These are phyloP conservation scores for Beta corolliflora DNA, from an alignment of 179 eudicot species.

Conservation along the genomic window DNA sequence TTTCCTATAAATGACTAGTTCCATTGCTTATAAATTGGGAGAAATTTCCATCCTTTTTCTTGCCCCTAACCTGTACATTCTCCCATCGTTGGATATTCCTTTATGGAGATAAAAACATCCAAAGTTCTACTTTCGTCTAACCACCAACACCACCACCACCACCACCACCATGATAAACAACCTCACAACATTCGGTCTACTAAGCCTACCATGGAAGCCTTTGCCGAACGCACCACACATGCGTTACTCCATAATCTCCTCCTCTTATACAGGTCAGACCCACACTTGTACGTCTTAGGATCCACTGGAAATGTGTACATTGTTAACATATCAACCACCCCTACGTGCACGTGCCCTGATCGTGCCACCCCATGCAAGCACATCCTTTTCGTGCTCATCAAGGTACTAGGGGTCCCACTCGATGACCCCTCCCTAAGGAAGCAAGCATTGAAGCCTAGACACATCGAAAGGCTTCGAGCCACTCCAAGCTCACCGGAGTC, in stretches of 20 bases:
- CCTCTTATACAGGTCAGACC: slow-evolving; percentile 76
- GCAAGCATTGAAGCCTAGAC: slow-evolving; percentile 55
- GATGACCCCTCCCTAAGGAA: slow-evolving; percentile 57
- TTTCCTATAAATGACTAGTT: neutral
- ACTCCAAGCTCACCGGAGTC: slow-evolving; percentile 44
- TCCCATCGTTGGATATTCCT: neutral
- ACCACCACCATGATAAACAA: slow-evolving; percentile 15
- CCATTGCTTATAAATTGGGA: neutral
- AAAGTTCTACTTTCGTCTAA: neutral
- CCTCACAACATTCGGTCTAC: neutral
- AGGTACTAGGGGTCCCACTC: slow-evolving; percentile 59
- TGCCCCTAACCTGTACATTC: neutral
- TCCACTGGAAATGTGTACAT: slow-evolving; percentile 86
- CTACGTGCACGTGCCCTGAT: slow-evolving; percentile 86
- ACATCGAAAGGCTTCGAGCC: slow-evolving; percentile 51
- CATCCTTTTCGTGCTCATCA: slow-evolving; percentile 70
- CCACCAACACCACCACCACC: neutral
- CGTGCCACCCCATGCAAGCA: slow-evolving; percentile 82
- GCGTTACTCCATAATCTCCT: slow-evolving; percentile 67
- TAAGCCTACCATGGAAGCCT: slow-evolving; percentile 35
- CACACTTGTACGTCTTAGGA: slow-evolving; percentile 69
- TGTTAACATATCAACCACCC: slow-evolving; percentile 53
- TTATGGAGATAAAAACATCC: slow-evolving; percentile 6
- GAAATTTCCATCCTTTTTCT: neutral
- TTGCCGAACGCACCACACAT: slow-evolving; percentile 58